phyloP scores from a whole-genome alignment of 345 rosid species.

The Arabis alpina region DNA sequence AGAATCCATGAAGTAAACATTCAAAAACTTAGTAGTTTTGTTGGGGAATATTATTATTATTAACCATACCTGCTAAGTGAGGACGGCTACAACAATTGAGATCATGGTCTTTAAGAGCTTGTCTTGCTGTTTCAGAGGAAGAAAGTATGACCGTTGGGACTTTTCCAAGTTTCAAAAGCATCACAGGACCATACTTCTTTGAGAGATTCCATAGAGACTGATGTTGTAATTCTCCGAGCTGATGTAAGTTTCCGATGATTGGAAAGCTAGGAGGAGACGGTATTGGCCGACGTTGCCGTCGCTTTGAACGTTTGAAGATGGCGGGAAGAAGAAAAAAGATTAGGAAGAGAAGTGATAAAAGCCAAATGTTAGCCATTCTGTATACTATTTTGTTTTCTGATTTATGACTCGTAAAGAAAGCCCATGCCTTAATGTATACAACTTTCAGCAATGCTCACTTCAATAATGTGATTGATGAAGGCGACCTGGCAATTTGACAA shows the following conservation, averaged over 20 bases:
- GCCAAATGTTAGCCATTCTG: constrained; percentile 19
- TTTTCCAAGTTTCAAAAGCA: constrained; percentile 50
- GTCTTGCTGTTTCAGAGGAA: constrained; percentile 50
- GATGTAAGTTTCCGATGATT: constrained; percentile 56
- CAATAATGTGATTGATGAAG: not conserved
- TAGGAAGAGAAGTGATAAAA: constrained; percentile 14
- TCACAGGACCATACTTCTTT: constrained; percentile 54
- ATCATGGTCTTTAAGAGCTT: constrained; percentile 50
- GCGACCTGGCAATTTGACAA: not conserved
- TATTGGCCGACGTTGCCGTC: constrained; percentile 40
- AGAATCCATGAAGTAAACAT: not conserved
- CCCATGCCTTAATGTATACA: not conserved
- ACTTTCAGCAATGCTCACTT: not conserved
- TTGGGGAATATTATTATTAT: too few species aligned
- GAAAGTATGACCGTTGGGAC: constrained; percentile 48
- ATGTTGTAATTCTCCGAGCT: constrained; percentile 41
- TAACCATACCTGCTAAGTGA: constrained; percentile 2
- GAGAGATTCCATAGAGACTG: constrained; percentile 50
- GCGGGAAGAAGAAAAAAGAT: constrained; percentile 1
- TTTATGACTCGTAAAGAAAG: too few species aligned
- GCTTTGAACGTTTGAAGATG: not conserved
- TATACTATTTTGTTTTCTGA: too few species aligned
- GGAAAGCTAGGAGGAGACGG: constrained; percentile 53
- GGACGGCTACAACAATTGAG: constrained; percentile 57
- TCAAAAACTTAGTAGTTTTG: not conserved